Evolutionary conservation across 176 grass and related monocot species (phyloP).

Genomic region (Alloteropsis semialata): DNA sequence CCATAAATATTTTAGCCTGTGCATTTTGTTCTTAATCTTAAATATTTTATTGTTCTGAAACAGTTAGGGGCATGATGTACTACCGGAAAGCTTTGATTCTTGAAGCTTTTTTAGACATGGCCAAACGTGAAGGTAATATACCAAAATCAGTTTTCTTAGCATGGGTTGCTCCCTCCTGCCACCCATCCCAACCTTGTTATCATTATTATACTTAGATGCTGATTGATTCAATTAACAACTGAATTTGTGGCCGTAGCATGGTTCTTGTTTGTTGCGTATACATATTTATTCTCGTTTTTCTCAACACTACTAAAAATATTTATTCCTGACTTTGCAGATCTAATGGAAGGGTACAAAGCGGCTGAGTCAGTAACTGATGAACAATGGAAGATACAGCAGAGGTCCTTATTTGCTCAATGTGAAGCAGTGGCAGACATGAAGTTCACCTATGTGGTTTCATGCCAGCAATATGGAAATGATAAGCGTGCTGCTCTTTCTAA

Average conservation of each 20-base stretch:
- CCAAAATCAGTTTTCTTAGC: neutral
- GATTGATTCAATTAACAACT: conserved; percentile 15
- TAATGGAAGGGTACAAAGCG: conserved; percentile 95
- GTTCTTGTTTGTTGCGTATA: conserved; percentile 11
- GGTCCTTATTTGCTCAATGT: conserved; percentile 66
- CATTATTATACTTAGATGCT: neutral
- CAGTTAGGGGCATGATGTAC: conserved; percentile 99
- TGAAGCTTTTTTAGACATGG: conserved; percentile 97
- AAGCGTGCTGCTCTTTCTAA: conserved; percentile 71
- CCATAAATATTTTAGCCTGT: neutral
- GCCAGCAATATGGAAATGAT: conserved; percentile 96
- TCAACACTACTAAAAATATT: neutral
- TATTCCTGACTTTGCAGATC: conserved; percentile 45
- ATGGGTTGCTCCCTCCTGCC: neutral
- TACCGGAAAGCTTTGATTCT: conserved; percentile 90
- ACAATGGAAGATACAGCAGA: conserved; percentile 59
- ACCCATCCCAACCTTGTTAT: neutral
- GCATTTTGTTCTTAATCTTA: conserved; percentile 9
- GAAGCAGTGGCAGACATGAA: conserved; percentile 94
- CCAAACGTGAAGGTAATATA: conserved; percentile 70
- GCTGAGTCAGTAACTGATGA: conserved; percentile 62
- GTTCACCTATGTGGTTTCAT: conserved; percentile 93
- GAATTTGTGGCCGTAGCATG: neutral
- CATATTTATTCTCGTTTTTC: conserved; percentile 19
- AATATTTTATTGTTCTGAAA: conserved; percentile 35